Base-by-base conservation (phyloP, 73 alveolate species). In the Urostyla sp. region DNA sequence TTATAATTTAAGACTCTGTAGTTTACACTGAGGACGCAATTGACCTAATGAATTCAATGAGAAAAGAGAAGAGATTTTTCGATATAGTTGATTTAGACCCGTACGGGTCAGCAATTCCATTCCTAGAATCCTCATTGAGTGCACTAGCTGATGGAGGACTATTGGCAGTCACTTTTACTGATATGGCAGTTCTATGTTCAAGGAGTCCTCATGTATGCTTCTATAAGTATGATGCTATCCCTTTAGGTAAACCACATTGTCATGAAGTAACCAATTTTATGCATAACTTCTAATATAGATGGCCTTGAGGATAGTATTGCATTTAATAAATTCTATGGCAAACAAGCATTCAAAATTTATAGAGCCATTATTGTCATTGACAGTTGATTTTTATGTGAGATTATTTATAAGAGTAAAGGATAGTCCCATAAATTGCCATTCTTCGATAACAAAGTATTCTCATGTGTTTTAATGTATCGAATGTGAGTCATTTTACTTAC, bases 81-180 rank as follows among this genome's bases (percentile, higher is more conserved):
- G 99, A 96, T 92, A 92, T 96, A 6, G 80, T 96, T 31, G 99
- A 96, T 81, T 75, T 96, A 35, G 99, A 96, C 60, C 99, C 99
- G 0, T 96, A 96, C 74, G 99, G 99, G 0, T 89, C 98, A 0
- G 98, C 97, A 21, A 91, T 91, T 24, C 99, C 99, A 3, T 96
- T 94, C 72, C 82, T 96, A 28, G 98, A 96, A 67, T 90, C 97
- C 60, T 91, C 98, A 18, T 80, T 95, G 27, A 92, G 89, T 54
- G 80, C 96, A 13, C 45, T 95, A 5, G 91, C 88, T 54, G 86
- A 90, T 72, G 98, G 97, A 26, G 93, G 98, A 8, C 53, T 95
- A 52, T 72, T 95, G 58, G 90, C 97, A 31, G 94, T 95, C 30
- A 95, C 99, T 21, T 95, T 94, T 76, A 95, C 99, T 0, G 99